These are phyloP conservation scores for Fremontodendron californicum DNA, from an alignment of 345 rosid genomes.

Conservation along the genomic window DNA sequence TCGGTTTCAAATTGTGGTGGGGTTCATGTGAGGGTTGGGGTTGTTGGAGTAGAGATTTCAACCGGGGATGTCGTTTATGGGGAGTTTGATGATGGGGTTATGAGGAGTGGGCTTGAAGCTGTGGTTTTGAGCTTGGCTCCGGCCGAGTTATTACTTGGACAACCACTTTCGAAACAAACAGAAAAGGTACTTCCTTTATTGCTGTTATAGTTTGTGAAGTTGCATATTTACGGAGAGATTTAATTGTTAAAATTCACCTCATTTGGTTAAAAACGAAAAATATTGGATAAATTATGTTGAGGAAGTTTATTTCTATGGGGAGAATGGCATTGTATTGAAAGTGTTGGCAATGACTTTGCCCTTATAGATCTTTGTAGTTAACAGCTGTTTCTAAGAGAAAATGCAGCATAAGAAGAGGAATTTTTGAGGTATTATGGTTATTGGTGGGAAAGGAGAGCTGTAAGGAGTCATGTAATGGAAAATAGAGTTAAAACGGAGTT, in stretches of 20 bases:
- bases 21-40: conserved; percentile 62
- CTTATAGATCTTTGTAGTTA: neutral
- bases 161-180: conserved; percentile 67
- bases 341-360: neutral
- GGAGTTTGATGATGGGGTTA: conserved; percentile 61
- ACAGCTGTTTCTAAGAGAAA: neutral
- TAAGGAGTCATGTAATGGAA: neutral
- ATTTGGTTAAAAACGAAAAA: neutral
- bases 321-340: neutral
- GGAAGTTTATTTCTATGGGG: neutral
- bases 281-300: neutral
- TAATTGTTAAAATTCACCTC: neutral
- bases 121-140: conserved; percentile 77
- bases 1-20: conserved; percentile 19
- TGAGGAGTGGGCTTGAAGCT: conserved; percentile 88
- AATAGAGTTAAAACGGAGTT: neutral
- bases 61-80: conserved; percentile 87
- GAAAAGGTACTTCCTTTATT: conserved; percentile 57
- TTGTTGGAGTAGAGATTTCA: conserved; percentile 84
- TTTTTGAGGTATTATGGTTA: neutral
- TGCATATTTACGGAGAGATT: neutral
- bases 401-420: neutral
- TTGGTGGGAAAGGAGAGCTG: neutral
- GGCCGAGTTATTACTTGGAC: conserved; percentile 72
- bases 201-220: neutral